Conservation (phyloP, 2,329 filamentous ascomycete genomes). For the Colletotrichum sp. region DNA sequence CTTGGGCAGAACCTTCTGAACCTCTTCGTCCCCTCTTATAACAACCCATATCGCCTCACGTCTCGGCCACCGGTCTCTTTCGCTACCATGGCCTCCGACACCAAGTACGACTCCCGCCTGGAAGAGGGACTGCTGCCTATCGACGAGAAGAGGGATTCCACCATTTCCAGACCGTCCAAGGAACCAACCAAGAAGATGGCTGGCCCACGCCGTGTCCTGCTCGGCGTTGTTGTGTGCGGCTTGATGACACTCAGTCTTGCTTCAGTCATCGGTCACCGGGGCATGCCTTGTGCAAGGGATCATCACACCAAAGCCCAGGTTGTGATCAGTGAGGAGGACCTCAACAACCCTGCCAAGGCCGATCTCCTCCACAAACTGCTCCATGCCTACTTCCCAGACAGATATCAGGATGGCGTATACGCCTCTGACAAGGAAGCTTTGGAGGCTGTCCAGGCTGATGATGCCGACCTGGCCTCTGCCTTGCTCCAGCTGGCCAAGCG, state of each 20-base stretch:
- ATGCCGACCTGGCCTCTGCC: conserved; percentile 66
- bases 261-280: conserved; percentile 18
- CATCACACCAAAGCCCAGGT: not conserved
- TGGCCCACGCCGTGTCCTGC: conserved; percentile 22
- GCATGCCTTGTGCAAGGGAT: conserved; percentile 7
- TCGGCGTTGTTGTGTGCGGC: conserved; percentile 25
- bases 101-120: conserved; percentile 19
- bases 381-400: conserved; percentile 64
- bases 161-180: not conserved
- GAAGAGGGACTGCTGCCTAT: conserved; percentile 25
- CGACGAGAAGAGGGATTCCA: conserved; percentile 21
- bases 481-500: conserved; percentile 71
- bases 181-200: conserved; percentile 23
- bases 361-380: conserved; percentile 70
- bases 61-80: not conserved
- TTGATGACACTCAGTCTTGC: conserved; percentile 27
- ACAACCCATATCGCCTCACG: conserved; percentile 31
- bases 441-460: conserved; percentile 65
- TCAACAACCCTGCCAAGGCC: conserved; percentile 48
- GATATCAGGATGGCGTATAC: conserved; percentile 73
- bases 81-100: conserved; percentile 21
- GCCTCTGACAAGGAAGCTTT: conserved; percentile 68
- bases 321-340: not conserved
- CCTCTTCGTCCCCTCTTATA: conserved; percentile 33
- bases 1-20: conserved; percentile 14